Evolutionary conservation across 2,329 filamentous ascomycete genomes (phyloP), one percentile per base, ranked within the genome.

Genomic region (Aspergillaceae sp.): DNA sequence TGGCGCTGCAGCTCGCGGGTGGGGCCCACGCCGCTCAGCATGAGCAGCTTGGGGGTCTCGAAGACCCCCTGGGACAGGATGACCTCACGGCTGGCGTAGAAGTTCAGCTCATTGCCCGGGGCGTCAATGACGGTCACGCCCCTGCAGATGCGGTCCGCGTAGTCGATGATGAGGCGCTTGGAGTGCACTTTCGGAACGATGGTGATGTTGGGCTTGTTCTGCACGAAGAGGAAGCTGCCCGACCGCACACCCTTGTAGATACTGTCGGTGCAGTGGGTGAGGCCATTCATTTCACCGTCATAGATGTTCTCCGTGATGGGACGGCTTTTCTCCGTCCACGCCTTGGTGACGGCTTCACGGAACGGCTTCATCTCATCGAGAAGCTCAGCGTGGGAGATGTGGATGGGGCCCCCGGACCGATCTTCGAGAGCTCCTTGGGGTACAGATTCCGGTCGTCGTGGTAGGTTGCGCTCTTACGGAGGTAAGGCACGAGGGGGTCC

Each of bases 231-330:
- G 50, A 67, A 75, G 52, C 70, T 73, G 4, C 66, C 70, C 2
- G 72, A 74, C 10, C 77, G 70, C 45, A 65, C 62, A 7, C 77
- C 76, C 7, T 74, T 66, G 63, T 80, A 77, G 55, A 80, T 78
- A 40, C 69, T 71, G 58, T 76, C 72, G 47, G 74, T 64, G 52
- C 71, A 72, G 32, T 76, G 68, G 41, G 38, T 40, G 8, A 40
- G 28, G 1, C 38, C 38, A 5, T 27, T 40, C 19, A 29, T 27
- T 29, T 27, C 4, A 10, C 38, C 38, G 6, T 27, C 38, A 65
- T 68, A 77, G 34, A 80, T 72, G 44, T 80, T 69, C 5, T 78
- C 73, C 0, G 70, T 73, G n/a, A 28, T 11, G 28, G 7, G 7
- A 10, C n/a, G 26, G 8, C 38, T 27, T 5, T 10, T 10, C 9